Base-by-base conservation (phyloP, 116 monocot species). In the Zostera marina region DNA sequence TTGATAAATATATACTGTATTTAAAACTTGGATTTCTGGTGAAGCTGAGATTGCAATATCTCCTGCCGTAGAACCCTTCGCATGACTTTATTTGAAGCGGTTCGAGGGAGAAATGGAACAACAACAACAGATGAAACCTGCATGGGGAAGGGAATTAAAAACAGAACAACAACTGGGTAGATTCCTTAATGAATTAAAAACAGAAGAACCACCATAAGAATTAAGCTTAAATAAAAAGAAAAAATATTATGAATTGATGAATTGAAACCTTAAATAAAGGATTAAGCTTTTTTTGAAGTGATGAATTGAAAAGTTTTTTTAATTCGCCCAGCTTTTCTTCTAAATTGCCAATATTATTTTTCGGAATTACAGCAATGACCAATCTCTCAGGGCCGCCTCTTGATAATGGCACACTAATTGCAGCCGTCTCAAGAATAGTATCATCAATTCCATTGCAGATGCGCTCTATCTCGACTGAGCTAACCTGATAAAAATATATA, bases 31-130 rank as follows among this genome's bases (percentile, higher is more conserved):
- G 85, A 61, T 38, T 42, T 70, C 25, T 62, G 44, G 16, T 45
- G 32, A 15, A 39, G 22, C 41, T 78, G n/a, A n/a, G n/a, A n/a
- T n/a, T n/a, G 71, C 25, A 64, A 64, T 25, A 88, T 65, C 38
- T 94, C 73, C 52, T 82, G 54, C 13, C 85, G 65, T 19, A 94
- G 45, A 63, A 94, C 77, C 70, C 94, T 81, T 74, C 94, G 77
- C 85, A 88, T 88, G 48, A 94, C 85, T 71, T 94, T 94, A 59
- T 94, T 94, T 26, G 94, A 81, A 14, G 88, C 88, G 52, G 94
- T 94, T 69, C 94, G 72, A 20, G 94, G 88, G 61, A 94, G 89
- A 15, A 76, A 77, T 25, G 81, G 77, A 8, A 85, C 75, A 11
- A 53, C 39, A 15, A 85, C 68, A 53, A 88, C 77, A 45, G 70